Conservation (phyloP, 331 rosid species). For the Phaseolus coccineus region DNA sequence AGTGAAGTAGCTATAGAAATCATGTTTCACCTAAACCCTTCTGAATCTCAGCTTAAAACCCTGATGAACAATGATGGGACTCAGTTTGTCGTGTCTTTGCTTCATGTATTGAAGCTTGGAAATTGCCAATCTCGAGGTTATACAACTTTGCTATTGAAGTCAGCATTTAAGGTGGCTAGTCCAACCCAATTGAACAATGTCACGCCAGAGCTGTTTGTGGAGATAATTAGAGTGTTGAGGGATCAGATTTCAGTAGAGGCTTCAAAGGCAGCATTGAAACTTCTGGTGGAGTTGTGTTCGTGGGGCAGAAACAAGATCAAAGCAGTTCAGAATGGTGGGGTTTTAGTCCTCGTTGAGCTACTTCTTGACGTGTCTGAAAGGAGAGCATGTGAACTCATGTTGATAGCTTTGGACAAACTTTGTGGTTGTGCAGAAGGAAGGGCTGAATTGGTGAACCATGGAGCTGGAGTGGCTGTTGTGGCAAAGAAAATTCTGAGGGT, state of each 20-base stretch:
- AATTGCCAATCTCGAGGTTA: constrained; percentile 56
- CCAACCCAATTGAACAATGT: constrained; percentile 55
- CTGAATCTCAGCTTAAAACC: constrained; percentile 42
- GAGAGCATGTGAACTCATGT: constrained; percentile 56
- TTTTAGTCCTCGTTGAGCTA: constrained; percentile 56
- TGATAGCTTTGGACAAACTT: constrained; percentile 57
- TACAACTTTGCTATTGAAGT: constrained; percentile 55
- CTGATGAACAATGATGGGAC: constrained; percentile 42
- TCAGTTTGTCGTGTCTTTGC: constrained; percentile 57
- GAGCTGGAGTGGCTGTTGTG: constrained; percentile 70
- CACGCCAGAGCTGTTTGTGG: constrained; percentile 44
- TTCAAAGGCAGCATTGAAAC: constrained; percentile 64
- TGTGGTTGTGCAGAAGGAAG: constrained; percentile 78
- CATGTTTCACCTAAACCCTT: constrained; percentile 53
- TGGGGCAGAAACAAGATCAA: constrained; percentile 76
- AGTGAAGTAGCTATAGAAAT: constrained; percentile 56
- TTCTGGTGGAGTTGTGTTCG: constrained; percentile 62
- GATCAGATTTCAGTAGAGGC: constrained; percentile 58
- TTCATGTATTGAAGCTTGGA: constrained; percentile 48
- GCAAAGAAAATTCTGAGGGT: constrained; percentile 74
- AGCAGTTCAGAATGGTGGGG: constrained; percentile 61
- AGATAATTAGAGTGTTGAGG: constrained; percentile 45
- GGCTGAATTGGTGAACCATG: constrained; percentile 63
- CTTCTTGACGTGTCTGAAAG: constrained; percentile 53
- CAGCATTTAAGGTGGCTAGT: constrained; percentile 56